Evolutionary conservation across 306 rosid species (phyloP), one percentile per base, ranked within the genome.

Genomic region (Cicer judaicum): DNA sequence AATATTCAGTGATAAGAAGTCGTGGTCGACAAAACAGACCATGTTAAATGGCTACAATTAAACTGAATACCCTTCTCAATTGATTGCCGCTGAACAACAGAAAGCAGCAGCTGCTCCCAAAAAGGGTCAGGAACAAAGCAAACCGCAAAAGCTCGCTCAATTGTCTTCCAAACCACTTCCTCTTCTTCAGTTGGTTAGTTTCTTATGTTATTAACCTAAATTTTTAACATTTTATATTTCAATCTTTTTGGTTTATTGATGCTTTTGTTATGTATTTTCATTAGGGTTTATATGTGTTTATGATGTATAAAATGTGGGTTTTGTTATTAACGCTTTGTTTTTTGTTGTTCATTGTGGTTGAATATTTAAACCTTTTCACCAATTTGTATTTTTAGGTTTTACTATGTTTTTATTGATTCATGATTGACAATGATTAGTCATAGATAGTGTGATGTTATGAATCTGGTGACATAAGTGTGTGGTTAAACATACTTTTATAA

Each of bases 111-210:
- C 57, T 13, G 71, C 24, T 0, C 75, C 87, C 0, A 90, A 90
- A 81, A 83, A 84, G 63, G 85, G 72, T 40, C 60, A 36, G 64
- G 82, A 73, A 7, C 92, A 77, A 42, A 55, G 63, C 44, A 91
- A 91, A 69, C 74, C 80, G 70, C 77, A 42, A 41, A 89, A 88
- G 80, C 75, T 85, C 1, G 91, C 96, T 8, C 88, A 81, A 77
- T 84, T 91, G 69, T 97, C 98, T 3, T 70, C 97, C 9, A 94
- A 94, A 83, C 96, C 98, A 34, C 82, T 75, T 0, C 95, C 97
- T 29, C 98, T 96, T 3, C 11, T 96, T 62, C 92, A 88, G 95
- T 95, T 85, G 96, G 98, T 91, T 5, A 82, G 91, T 8, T 53
- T 68, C 43, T 19, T 13, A 10, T 61, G 5, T 74, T 21, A 7